Percentiles rank a stretch among this genome's conserved stretches.
Conservation (phyloP, 495 filamentous ascomycete species). For the Annulohypoxylon stygium region DNA sequence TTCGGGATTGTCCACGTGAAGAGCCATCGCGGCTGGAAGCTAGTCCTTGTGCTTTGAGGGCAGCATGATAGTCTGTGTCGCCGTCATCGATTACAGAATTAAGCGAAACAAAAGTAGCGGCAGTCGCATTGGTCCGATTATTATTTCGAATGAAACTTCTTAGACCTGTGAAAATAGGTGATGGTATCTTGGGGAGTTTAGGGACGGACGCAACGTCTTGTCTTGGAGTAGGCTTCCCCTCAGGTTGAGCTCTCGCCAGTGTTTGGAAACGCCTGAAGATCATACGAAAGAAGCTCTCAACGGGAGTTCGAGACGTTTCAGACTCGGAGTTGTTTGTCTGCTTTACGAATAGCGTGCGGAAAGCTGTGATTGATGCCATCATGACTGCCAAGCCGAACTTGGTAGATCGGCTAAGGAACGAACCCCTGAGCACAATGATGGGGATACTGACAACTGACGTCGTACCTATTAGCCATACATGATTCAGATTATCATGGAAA, state of each 20-base stretch:
- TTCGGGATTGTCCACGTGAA: not conserved
- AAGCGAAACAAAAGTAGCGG: conserved; percentile 15
- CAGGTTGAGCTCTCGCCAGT: not conserved
- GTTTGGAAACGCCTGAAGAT: not conserved
- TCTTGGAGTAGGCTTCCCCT: not conserved
- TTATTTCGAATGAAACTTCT: conserved; percentile 21
- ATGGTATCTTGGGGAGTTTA: not conserved
- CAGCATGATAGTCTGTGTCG: conserved; percentile 12
- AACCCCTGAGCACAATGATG: not conserved
- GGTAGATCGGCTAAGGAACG: not conserved
- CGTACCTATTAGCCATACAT: not conserved
- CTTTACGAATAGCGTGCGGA: not conserved
- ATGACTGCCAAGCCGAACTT: not conserved
- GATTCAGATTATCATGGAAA: not conserved
- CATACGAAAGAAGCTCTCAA: not conserved
- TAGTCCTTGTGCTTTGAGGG: conserved; percentile 5
- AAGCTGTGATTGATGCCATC: not conserved
- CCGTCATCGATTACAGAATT: conserved; percentile 12
- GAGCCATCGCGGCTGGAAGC: not conserved
- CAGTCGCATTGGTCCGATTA: not conserved
- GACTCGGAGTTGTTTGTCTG: not conserved
- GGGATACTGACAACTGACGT: not conserved
- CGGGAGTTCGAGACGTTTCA: not conserved
- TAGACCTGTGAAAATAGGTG: conserved; percentile 2
- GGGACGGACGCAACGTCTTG: not conserved